Conservation (phyloP, 805 yeast genomes). For the Metschnikowia henanensis region DNA sequence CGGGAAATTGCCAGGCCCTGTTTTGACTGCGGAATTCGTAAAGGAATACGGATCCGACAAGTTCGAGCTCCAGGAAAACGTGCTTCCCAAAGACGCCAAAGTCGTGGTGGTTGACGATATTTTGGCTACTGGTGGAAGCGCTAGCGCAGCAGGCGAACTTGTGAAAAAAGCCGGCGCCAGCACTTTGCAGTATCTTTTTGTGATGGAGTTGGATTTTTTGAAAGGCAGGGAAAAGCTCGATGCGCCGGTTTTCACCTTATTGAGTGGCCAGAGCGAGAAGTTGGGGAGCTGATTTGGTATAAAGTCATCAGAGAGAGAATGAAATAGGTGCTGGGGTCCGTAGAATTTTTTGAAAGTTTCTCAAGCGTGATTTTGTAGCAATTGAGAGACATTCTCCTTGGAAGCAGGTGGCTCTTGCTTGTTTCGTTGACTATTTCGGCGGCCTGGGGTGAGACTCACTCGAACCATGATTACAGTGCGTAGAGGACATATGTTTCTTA, state of each 20-base stretch:
- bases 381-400: too few relatives aligned
- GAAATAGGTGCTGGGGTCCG: too few relatives aligned
- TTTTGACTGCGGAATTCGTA: constrained; percentile 65
- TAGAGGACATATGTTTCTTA: too few relatives aligned
- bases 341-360: too few relatives aligned
- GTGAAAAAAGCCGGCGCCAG: constrained; percentile 65
- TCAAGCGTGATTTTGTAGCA: too few relatives aligned
- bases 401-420: too few relatives aligned
- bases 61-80: constrained; percentile 84
- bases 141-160: constrained; percentile 88
- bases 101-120: constrained; percentile 93
- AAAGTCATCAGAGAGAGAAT: too few relatives aligned
- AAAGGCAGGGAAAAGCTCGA: constrained; percentile 87
- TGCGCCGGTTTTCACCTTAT: constrained; percentile 86
- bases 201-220: constrained; percentile 93
- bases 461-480: too few relatives aligned
- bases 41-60: constrained; percentile 94
- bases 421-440: too few relatives aligned
- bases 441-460: too few relatives aligned
- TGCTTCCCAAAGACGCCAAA: constrained; percentile 76
- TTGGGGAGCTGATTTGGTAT: constrained; percentile 7
- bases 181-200: constrained; percentile 78
- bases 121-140: constrained; percentile 98
- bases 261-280: constrained; percentile 75
- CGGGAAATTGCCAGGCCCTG: constrained; percentile 92